A percentile compares a stretch with the other conserved stretches of the same genome.
phyloP scores from a whole-genome alignment of 2,329 filamentous ascomycete species.

The Geosmithia morbida region DNA sequence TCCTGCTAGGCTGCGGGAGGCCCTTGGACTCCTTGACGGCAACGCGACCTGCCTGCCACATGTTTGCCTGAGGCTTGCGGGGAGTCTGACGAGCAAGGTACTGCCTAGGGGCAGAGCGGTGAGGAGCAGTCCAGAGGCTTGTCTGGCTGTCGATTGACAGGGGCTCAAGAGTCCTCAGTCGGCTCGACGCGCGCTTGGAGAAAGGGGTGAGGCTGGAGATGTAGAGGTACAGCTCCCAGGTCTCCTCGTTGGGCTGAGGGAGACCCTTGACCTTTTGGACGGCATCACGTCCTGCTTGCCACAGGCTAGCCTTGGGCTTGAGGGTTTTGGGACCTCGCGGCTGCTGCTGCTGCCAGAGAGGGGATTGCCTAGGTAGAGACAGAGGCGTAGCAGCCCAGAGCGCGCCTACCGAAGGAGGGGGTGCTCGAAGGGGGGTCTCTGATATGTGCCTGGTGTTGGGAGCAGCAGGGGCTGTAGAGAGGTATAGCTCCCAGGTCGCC shows the following conservation, averaged over 20 bases:
- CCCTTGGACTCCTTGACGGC: conserved; percentile 5
- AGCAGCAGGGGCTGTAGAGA: conserved; percentile 2
- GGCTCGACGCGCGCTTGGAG: background rate
- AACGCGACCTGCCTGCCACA: background rate
- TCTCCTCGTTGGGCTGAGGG: conserved; percentile 18
- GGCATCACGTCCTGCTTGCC: conserved; percentile 1
- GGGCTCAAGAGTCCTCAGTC: conserved; percentile 1
- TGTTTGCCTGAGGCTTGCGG: background rate
- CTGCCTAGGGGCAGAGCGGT: background rate
- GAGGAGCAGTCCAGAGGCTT: background rate
- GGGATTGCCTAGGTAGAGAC: background rate
- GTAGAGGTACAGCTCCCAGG: conserved; percentile 17
- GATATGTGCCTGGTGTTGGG: background rate
- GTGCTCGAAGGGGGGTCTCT: background rate
- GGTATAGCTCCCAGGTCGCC: conserved; percentile 17
- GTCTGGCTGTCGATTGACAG: background rate
- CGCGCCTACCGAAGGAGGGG: background rate
- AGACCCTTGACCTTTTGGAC: conserved; percentile 9
- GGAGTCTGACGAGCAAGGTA: background rate
- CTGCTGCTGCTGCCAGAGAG: background rate
- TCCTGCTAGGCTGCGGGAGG: conserved; percentile 19
- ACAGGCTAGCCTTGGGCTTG: conserved; percentile 1
- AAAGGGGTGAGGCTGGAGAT: background rate
- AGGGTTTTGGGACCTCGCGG: too few species aligned
- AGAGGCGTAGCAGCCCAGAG: background rate